Base-by-base conservation (phyloP, 2,329 filamentous ascomycete species). In the Colletotrichum liriopes region DNA sequence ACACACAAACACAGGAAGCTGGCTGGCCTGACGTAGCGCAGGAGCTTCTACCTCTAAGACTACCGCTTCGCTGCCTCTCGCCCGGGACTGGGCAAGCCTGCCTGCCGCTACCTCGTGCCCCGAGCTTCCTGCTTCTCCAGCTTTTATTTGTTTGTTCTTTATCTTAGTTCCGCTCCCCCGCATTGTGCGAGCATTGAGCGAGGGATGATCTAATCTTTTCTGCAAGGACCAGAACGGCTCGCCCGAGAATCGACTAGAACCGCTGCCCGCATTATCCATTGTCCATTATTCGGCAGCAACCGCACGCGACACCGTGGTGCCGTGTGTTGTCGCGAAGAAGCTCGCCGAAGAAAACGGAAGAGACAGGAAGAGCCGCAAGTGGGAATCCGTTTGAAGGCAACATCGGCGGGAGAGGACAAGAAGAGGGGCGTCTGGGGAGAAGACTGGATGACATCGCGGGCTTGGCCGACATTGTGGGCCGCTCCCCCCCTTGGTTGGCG, bases 371-470 rank as follows among this genome's bases (percentile, higher is more conserved):
- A 51, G 59, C 29, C 63, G 7, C 29, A 37, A 37, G 43, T 59
- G 43, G 52, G 45, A 32, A 54, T 39, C 35, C 20, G 23, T n/a
- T 20, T n/a, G 9, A 41, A 59, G 39, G 16, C 29, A 3, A 12
- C 20, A 49, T 49, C 47, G 12, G 5, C 23, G 12, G 8, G 5
- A 29, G 8, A 18, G 23, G 18, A 51, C 18, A 47, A 54, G 32
- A 68, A 68, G 49, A 68, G 59, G 61, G 59, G 66, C 59, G 66
- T 68, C 59, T 55, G 66, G 66, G 60, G 37, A 47, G 32, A 58
- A 37, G 18, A 64, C 59, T 62, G 59, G 26, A 55, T 39, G 65
- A 55, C 60, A 47, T 65, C 66, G 51, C 43, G 26, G 66, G 35
- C 61, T 65, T 56, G 37, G 62, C 49, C 26, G 62, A 47, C 51